Conservation (phyloP, 305 asterid species). For the Coffea humblotiana region DNA sequence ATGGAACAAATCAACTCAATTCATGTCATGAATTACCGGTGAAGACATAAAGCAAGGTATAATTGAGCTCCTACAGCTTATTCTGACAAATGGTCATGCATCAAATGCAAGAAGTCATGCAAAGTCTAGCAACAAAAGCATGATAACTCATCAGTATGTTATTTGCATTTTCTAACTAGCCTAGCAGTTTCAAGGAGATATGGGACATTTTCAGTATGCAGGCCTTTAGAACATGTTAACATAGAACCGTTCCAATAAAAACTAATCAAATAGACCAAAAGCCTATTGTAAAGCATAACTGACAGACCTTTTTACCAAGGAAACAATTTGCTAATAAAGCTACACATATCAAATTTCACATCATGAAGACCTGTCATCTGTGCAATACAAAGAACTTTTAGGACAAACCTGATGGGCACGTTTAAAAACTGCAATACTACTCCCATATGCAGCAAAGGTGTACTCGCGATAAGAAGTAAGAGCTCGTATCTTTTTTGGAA, state of each 20-base stretch:
- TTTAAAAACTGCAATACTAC: constrained; percentile 68
- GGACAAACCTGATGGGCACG: constrained; percentile 84
- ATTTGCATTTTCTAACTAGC: not conserved
- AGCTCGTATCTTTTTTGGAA: constrained; percentile 93
- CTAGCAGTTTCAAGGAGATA: not conserved
- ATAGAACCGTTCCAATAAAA: not conserved
- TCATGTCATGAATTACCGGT: not conserved
- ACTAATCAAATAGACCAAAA: not conserved
- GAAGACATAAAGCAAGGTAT: not conserved
- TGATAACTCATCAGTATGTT: not conserved
- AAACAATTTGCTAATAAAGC: not conserved
- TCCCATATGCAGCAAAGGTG: constrained; percentile 88
- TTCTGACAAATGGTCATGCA: not conserved
- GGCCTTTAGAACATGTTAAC: not conserved
- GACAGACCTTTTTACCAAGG: not conserved
- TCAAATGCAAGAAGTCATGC: not conserved
- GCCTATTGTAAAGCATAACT: not conserved
- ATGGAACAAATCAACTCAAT: not conserved
- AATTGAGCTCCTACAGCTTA: not conserved
- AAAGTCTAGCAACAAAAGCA: not conserved
- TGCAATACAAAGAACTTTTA: not conserved
- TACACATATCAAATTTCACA: not conserved
- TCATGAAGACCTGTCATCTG: not conserved
- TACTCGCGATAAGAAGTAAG: constrained; percentile 78
- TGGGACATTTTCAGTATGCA: not conserved